These are phyloP conservation scores for Breviolum minutum DNA, from an alignment of 73 alveolate species.

Conservation along the genomic window DNA sequence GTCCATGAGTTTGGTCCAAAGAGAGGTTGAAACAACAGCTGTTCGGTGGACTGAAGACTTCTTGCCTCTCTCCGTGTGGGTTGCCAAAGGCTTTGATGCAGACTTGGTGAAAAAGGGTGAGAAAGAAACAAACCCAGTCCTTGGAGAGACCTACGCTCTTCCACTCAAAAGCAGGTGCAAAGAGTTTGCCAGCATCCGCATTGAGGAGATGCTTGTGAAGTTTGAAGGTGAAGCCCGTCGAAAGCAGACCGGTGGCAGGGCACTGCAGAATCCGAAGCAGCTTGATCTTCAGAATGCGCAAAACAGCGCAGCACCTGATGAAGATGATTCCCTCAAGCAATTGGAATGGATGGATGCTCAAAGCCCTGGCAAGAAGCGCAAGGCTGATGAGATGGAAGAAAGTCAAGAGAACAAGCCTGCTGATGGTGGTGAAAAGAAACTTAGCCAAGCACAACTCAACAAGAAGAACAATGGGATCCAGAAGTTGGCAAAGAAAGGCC, in stretches of 20 bases:
- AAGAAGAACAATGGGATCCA: background rate
- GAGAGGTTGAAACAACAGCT: background rate
- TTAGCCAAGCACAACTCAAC: background rate
- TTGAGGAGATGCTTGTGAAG: background rate
- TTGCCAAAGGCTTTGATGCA: background rate
- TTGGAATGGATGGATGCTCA: background rate
- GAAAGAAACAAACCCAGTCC: background rate
- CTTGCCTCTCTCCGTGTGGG: background rate
- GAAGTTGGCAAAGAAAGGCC: background rate
- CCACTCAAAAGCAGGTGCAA: background rate
- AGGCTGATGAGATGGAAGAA: background rate
- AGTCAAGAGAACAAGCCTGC: background rate
- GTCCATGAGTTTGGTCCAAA: background rate
- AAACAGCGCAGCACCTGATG: background rate
- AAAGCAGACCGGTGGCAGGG: background rate
- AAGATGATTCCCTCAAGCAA: background rate
- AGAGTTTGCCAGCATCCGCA: background rate
- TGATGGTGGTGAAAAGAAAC: background rate
- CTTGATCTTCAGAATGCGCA: background rate
- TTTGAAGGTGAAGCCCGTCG: background rate
- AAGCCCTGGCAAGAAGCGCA: background rate
- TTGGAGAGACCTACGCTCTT: background rate
- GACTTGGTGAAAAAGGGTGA: background rate
- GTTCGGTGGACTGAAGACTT: background rate
- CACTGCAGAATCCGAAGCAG: background rate